These are phyloP conservation scores for Cystofilobasidium macerans DNA, from an alignment of 768 basidiomycete species.

Conservation along the genomic window DNA sequence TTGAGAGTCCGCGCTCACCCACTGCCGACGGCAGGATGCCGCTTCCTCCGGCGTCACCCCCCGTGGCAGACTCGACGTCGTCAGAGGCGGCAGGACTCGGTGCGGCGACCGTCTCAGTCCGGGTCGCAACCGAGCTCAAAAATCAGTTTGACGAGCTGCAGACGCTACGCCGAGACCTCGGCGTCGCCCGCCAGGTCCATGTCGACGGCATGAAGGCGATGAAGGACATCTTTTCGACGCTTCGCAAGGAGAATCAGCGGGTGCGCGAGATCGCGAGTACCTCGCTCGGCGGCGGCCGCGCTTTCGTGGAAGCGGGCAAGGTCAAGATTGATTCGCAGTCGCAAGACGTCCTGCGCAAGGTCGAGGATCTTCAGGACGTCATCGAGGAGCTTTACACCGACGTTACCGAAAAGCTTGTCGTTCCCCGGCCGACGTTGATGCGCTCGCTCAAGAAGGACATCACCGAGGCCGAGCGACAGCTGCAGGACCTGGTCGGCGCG, in stretches of 20 bases:
- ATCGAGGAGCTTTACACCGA: conserved; percentile 84
- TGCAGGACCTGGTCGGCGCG: conserved; percentile 68
- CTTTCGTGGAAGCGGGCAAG: conserved; percentile 84
- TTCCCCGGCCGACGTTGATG: conserved; percentile 63
- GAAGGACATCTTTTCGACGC: conserved; percentile 64
- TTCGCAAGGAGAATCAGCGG: conserved; percentile 72
- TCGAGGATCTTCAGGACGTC: conserved; percentile 84
- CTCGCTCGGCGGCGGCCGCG: conserved; percentile 72
- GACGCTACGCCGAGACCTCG: conserved; percentile 82
- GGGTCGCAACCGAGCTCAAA: conserved; percentile 70
- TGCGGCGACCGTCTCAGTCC: conserved; percentile 4
- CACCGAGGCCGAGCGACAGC: conserved; percentile 52
- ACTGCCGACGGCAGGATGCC: neutral
- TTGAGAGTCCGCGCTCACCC: neutral
- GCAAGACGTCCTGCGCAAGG: conserved; percentile 78
- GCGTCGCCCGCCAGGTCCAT: conserved; percentile 86
- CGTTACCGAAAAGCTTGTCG: conserved; percentile 74
- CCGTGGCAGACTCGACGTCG: neutral
- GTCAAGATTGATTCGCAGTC: conserved; percentile 77
- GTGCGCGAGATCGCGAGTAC: conserved; percentile 76
- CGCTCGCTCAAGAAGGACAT: conserved; percentile 64
- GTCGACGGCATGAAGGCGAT: conserved; percentile 86
- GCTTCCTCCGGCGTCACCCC: neutral
- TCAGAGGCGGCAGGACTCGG: neutral
- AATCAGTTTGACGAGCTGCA: conserved; percentile 92